phyloP scores from a whole-genome alignment of 371 early-diverging fungal species.

The Mucor velutinosus region DNA sequence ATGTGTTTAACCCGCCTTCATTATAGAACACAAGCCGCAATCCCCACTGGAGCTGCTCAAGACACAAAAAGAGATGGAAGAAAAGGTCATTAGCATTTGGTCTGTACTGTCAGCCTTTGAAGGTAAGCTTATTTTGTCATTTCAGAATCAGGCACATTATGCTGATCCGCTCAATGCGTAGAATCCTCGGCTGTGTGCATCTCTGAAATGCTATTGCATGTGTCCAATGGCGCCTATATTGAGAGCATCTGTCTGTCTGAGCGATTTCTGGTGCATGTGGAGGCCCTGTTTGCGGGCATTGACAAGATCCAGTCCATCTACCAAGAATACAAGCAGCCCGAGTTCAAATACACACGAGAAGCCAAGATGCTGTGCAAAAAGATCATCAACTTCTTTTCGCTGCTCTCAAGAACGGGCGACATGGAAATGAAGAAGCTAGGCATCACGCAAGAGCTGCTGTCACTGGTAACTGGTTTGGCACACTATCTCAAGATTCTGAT shows the following conservation, averaged over 20 bases:
- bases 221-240: conserved; percentile 86
- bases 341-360: conserved; percentile 81
- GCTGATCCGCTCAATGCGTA: conserved; percentile 1
- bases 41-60: conserved; percentile 23
- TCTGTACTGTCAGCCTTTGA: conserved; percentile 90
- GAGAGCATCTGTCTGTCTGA: conserved; percentile 90
- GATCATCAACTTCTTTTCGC: conserved; percentile 92
- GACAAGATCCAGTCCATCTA: conserved; percentile 57
- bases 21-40: conserved; percentile 20
- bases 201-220: conserved; percentile 93
- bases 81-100: conserved; percentile 87
- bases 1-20: not conserved
- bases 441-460: conserved; percentile 86
- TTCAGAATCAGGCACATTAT: not conserved
- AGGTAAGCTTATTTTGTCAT: conserved; percentile 17
- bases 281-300: conserved; percentile 88
- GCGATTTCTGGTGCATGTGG: conserved; percentile 91
- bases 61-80: conserved; percentile 57
- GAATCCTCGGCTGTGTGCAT: conserved; percentile 98
- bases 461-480: conserved; percentile 90
- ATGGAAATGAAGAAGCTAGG: conserved; percentile 65
- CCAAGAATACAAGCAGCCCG: conserved; percentile 42
- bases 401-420: conserved; percentile 81
- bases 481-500: conserved; percentile 91
- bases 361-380: conserved; percentile 71